These are phyloP conservation scores for Lithohypha guttulata DNA, from an alignment of 2,329 filamentous ascomycete genomes.

Conservation along the genomic window DNA sequence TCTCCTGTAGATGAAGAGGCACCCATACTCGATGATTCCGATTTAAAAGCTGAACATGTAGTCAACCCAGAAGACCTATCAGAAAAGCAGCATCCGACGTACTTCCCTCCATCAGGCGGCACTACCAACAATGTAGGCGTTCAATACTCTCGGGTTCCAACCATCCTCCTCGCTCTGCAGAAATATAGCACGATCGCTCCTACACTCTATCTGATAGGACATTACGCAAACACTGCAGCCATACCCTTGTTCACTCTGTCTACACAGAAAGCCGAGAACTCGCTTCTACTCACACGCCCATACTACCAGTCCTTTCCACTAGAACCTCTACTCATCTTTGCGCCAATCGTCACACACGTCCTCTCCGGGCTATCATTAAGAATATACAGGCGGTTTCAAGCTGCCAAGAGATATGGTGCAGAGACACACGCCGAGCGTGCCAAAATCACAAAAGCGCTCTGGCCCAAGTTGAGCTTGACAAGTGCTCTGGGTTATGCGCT, in stretches of 20 bases:
- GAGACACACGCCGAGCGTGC: conserved; percentile 43
- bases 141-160: conserved; percentile 11
- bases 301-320: conserved; percentile 77
- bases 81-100: conserved; percentile 23
- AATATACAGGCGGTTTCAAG: conserved; percentile 60
- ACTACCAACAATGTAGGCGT: conserved; percentile 34
- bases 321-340: conserved; percentile 67
- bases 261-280: conserved; percentile 65
- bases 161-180: conserved; percentile 56
- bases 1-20: conserved; percentile 57
- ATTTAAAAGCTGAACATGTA: conserved; percentile 36
- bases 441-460: conserved; percentile 33
- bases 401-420: conserved; percentile 64
- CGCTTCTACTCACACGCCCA: conserved; percentile 80
- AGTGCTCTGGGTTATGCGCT: conserved; percentile 64
- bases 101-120: conserved; percentile 12
- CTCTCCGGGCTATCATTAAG: conserved; percentile 67
- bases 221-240: conserved; percentile 70
- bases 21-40: conserved; percentile 20
- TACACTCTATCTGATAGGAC: conserved; percentile 62
- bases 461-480: conserved; percentile 62
- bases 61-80: conserved; percentile 34
- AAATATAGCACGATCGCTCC: conserved; percentile 83
- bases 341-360: conserved; percentile 67
- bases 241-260: conserved; percentile 66